Base-by-base conservation (phyloP, 2,329 filamentous ascomycete genomes). In the Xylogone sp. region DNA sequence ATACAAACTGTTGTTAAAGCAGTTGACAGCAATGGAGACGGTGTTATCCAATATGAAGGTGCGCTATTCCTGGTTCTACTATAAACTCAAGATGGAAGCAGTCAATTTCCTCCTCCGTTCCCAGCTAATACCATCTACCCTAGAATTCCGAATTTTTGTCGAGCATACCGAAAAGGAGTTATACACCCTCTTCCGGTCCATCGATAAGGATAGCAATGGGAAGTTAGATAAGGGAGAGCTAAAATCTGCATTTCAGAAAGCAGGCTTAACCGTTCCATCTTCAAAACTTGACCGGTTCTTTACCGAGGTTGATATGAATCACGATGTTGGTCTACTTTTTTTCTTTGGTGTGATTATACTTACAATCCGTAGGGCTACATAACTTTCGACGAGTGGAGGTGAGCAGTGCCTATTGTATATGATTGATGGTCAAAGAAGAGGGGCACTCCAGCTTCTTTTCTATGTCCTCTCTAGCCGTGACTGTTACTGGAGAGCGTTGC, bases 301-400 rank as follows among this genome's bases (percentile, higher is more conserved):
- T 67, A 74, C 81, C 57, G 87, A 96, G 67, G 87, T 99, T 62
- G 94, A 99, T 68, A 79, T 82, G 65, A 93, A 99, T 72, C 82
- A 86, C 60, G 92, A 99, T 68, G 64, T 65, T 45, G 16, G 59
- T 57, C 19, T 18, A 43, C 13, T 22, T 10, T 16, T 10, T 20
- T 5, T 12, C 2, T 29, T 29, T 18, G 8, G 48, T 2, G 20
- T 21, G 21, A 27, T n/a, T 48, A 21, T 42, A 24, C 46, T 55
- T 12, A 55, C 48, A 91, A 91, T 45, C 29, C 20, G 12, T 83
- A 75, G 62, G 66, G 65, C 2, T 75, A 77, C 57, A 96, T 97
- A 61, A 91, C 80, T 56, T 97, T 96, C 71, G 85, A 90, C 59
- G 94, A 99, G 78, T 97, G 94, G 94, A 86, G 93, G 93, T 97